phyloP scores from a whole-genome alignment of 2,329 filamentous ascomycete species.

The Colletotrichum tropicale region DNA sequence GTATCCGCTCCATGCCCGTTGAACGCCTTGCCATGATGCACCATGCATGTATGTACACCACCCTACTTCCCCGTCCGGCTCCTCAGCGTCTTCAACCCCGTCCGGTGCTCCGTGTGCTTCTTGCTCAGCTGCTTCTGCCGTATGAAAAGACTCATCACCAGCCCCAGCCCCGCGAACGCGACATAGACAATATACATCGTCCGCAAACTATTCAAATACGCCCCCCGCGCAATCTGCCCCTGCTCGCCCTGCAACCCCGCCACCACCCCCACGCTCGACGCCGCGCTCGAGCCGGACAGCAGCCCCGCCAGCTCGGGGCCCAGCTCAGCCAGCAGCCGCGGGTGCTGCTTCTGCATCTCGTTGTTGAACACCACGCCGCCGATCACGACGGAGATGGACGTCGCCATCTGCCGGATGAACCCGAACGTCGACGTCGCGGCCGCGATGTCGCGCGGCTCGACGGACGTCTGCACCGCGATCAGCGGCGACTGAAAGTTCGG shows the following conservation, averaged over 20 bases:
- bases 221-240: conserved; percentile 43
- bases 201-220: conserved; percentile 54
- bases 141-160: conserved; percentile 53
- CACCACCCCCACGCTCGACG: conserved; percentile 64
- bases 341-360: conserved; percentile 41
- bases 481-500: conserved; percentile 68
- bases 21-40: neutral
- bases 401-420: conserved; percentile 63
- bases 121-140: conserved; percentile 55
- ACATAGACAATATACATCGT: conserved; percentile 65
- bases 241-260: conserved; percentile 52
- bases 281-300: conserved; percentile 65
- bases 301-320: conserved; percentile 51
- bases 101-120: conserved; percentile 63
- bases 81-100: conserved; percentile 51
- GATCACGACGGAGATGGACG: conserved; percentile 62
- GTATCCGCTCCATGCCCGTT: conserved; percentile 7
- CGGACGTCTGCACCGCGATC: conserved; percentile 67
- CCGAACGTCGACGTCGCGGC: conserved; percentile 66
- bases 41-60: neutral
- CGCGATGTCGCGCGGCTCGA: conserved; percentile 64
- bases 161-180: conserved; percentile 49
- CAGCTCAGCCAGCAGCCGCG: conserved; percentile 52
- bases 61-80: conserved; percentile 20
- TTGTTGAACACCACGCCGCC: conserved; percentile 47